Base-by-base conservation (phyloP, 2,329 filamentous ascomycete species). In the Xylariales sp. region DNA sequence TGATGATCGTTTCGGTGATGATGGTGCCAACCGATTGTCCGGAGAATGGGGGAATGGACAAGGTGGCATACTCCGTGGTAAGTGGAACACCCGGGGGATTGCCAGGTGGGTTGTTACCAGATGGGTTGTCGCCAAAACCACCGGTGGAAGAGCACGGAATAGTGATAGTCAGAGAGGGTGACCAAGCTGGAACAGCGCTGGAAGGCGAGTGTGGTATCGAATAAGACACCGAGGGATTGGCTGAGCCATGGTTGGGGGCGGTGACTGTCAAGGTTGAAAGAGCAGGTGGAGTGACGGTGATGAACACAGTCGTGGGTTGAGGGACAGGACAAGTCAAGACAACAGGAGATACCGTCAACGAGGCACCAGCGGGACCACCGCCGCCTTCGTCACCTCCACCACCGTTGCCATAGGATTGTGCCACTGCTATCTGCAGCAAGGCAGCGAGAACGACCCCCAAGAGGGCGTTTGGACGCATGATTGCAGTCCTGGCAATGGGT, bases 301-400 rank as follows among this genome's bases (percentile, higher is more conserved):
- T 56, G 49, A 73, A 70, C 46, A 75, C 62, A 28, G 72, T 75
- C 25, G 61, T 64, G 25, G 65, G 66, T 6, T 55, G 55, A 43
- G 61, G 52, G 29, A 60, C 44, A 46, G 63, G 57, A 49, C 73
- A 75, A 18, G 63, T 69, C 28, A 40, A 29, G 29, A 40, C 38
- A 25, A 40, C 38, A 33, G 38, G 38, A 40, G 38, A 40, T 25
- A 24, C 20, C 5, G 38, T 32, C 28, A 40, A 21, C n/a, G 38
- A 19, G 9, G 20, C n/a, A 25, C 34, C 34, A 19, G 15, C 11
- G 31, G 14, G 14, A 16, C 20, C 28, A n/a, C 35, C 41, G 14
- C 10, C 33, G 16, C 19, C 19, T 14, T 37, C 19, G 15, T 21
- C 34, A 21, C 21, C 21, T 11, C 20, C 34, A 21, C 12, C 12